A percentile compares a stretch with the other conserved stretches of the same genome.
phyloP scores from a whole-genome alignment of 2,329 filamentous ascomycete genomes.

The Fusarium fracticaudum region DNA sequence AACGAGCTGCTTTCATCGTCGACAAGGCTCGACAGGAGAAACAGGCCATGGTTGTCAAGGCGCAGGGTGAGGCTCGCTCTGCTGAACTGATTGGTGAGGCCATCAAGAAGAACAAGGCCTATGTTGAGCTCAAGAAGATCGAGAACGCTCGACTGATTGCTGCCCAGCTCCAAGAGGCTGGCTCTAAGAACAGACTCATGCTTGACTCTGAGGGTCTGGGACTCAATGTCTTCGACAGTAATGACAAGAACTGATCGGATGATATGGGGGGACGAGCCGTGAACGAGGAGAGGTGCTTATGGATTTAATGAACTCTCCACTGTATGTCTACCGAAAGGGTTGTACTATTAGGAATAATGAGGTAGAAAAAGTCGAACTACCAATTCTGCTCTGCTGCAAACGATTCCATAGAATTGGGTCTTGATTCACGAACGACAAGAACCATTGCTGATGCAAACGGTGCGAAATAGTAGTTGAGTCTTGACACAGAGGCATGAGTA shows the following conservation, averaged over 20 bases:
- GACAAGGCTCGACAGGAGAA: conserved; percentile 99
- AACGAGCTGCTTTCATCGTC: conserved; percentile 95
- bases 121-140: conserved; percentile 96
- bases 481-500: background rate
- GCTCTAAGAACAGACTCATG: conserved; percentile 92
- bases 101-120: conserved; percentile 99
- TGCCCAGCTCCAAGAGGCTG: conserved; percentile 83
- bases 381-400: conserved; percentile 36
- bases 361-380: conserved; percentile 36
- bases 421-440: background rate
- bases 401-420: background rate
- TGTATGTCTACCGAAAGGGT: conserved; percentile 52
- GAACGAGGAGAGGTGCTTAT: conserved; percentile 13
- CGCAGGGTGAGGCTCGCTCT: conserved; percentile 98
- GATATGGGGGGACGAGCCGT: background rate
- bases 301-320: conserved; percentile 55
- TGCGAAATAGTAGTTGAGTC: background rate
- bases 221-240: conserved; percentile 78
- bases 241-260: conserved; percentile 51
- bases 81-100: conserved; percentile 98
- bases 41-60: conserved; percentile 97
- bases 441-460: background rate
- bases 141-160: conserved; percentile 95
- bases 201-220: conserved; percentile 91
- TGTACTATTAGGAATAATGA: conserved; percentile 45